A percentile compares a stretch with the other conserved stretches of the same genome.
phyloP scores from a whole-genome alignment of 1,284 basidiomycete species.

The Ceratobasidium sp. region DNA sequence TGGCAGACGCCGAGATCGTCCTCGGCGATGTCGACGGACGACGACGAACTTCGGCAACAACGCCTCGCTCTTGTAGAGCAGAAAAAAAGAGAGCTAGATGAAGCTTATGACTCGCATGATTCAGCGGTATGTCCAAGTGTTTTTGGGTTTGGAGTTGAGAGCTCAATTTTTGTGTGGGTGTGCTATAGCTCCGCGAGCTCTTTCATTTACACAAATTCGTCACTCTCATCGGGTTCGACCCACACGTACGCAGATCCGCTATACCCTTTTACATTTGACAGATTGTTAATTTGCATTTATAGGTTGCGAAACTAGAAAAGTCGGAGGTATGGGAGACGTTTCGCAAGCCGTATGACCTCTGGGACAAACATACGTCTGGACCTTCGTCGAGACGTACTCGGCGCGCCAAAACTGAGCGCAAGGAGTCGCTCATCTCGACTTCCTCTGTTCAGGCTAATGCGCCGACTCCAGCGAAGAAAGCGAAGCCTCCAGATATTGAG shows the following conservation, averaged over 20 bases:
- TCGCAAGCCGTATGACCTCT: slow-evolving; percentile 70
- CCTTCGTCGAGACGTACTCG: slow-evolving; percentile 63
- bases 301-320: slow-evolving; percentile 79
- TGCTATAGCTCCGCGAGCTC: slow-evolving; percentile 82
- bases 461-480: slow-evolving; percentile 45
- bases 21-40: slow-evolving; percentile 45
- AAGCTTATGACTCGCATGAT: slow-evolving; percentile 75
- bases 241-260: slow-evolving; percentile 61
- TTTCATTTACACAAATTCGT: slow-evolving; percentile 87
- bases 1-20: slow-evolving; percentile 26
- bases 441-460: background rate
- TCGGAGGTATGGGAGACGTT: slow-evolving; percentile 78
- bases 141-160: background rate
- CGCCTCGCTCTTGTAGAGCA: slow-evolving; percentile 62
- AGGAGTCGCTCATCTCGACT: slow-evolving; percentile 55
- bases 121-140: slow-evolving; percentile 66
- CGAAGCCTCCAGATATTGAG: slow-evolving; percentile 11
- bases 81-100: slow-evolving; percentile 68
- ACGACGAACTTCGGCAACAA: slow-evolving; percentile 35
- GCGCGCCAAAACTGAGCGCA: slow-evolving; percentile 65
- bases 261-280: background rate
- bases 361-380: slow-evolving; percentile 54
- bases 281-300: slow-evolving; percentile 36
- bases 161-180: background rate
- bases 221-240: slow-evolving; percentile 78